phyloP scores from a whole-genome alignment of 306 rosid genomes.

The Lagenaria siceraria region DNA sequence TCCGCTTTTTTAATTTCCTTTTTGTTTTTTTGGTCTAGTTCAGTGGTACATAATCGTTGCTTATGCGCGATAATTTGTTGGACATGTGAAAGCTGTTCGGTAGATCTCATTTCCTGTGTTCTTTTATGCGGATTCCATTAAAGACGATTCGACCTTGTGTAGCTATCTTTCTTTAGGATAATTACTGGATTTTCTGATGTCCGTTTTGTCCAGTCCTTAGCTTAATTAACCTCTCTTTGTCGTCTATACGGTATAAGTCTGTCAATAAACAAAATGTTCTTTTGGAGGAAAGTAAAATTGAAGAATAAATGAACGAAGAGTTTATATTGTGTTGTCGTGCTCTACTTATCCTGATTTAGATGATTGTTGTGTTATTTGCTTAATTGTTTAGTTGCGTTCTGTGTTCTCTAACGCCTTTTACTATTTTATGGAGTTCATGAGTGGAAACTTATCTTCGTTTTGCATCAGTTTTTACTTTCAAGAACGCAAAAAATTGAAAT shows the following conservation, averaged over 20 bases:
- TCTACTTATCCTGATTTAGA: not conserved
- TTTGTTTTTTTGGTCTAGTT: not conserved
- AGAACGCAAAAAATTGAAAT: not conserved
- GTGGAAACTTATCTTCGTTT: not conserved
- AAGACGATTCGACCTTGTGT: slow-evolving; percentile 4
- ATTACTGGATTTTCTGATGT: slow-evolving; percentile 4
- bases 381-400: not conserved
- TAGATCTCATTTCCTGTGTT: not conserved
- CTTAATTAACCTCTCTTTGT: not conserved
- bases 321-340: not conserved
- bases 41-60: not conserved
- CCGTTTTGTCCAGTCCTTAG: not conserved
- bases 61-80: not conserved
- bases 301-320: not conserved
- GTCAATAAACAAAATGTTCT: not conserved
- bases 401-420: not conserved
- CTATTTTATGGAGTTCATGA: not conserved
- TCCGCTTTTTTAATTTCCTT: not conserved
- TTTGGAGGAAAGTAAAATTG: not conserved
- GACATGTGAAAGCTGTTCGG: not conserved
- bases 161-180: slow-evolving; percentile 5
- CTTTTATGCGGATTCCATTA: not conserved
- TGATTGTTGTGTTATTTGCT: not conserved
- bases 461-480: not conserved
- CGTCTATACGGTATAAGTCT: not conserved